These are phyloP conservation scores for Yarrowia yakushimensis DNA, from an alignment of 805 yeast genomes.

Conservation along the genomic window DNA sequence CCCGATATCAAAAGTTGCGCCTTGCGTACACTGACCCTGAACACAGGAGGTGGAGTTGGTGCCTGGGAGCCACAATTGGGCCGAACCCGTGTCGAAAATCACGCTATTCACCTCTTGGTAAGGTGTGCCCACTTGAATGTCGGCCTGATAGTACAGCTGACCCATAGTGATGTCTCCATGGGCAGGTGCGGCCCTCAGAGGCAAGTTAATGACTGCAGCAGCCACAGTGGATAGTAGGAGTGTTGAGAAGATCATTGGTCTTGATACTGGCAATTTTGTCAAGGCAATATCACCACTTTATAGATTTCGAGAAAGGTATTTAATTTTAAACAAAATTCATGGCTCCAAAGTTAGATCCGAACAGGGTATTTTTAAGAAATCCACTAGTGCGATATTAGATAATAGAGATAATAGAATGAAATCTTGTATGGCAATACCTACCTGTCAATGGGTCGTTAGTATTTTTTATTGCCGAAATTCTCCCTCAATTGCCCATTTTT, in stretches of 20 bases:
- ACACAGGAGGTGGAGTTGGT: not conserved
- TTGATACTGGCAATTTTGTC: not conserved
- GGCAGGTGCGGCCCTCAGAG: not conserved
- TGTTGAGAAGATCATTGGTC: not conserved
- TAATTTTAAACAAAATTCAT: not conserved
- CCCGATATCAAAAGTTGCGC: not conserved
- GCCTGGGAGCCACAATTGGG: not conserved
- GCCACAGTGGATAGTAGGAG: not conserved
- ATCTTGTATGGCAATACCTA: too few species aligned
- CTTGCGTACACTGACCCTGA: not conserved
- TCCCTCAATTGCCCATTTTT: not conserved
- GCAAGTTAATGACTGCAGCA: not conserved
- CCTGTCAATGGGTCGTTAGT: too few species aligned
- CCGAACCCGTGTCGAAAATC: constrained; percentile 1
- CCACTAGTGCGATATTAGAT: not conserved
- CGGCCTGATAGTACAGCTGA: not conserved
- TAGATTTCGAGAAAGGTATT: too few species aligned
- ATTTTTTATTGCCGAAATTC: not conserved
- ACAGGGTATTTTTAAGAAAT: not conserved
- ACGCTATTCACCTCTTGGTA: not conserved
- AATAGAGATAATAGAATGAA: too few species aligned
- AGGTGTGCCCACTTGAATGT: not conserved
- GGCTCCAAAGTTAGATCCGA: constrained; percentile 2
- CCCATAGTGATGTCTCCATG: not conserved
- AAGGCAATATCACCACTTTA: not conserved